A percentile compares a stretch with the other conserved stretches of the same genome.
phyloP scores from a whole-genome alignment of 2,329 filamentous ascomycete species.

The Aspergillus ruber region DNA sequence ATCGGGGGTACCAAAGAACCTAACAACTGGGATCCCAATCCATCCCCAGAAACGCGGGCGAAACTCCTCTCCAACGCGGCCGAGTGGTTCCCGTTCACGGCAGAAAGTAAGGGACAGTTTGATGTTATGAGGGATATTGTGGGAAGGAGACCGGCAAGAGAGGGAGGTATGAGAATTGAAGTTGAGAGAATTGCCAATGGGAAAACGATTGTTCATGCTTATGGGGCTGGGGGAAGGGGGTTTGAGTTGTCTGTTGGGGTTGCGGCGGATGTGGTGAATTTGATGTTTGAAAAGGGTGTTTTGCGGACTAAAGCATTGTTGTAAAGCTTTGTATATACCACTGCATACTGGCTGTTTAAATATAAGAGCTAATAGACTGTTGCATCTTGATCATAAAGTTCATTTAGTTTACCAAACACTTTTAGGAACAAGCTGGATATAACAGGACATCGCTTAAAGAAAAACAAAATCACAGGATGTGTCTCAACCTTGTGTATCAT shows the following conservation, averaged over 20 bases:
- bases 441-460: constrained; percentile 5
- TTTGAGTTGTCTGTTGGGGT: constrained; percentile 58
- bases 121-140: constrained; percentile 43
- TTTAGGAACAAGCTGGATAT: constrained; percentile 20
- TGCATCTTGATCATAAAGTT: constrained; percentile 13
- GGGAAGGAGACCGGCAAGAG: constrained; percentile 39
- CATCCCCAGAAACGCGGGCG: constrained; percentile 43
- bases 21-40: constrained; percentile 48
- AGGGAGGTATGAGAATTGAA: constrained; percentile 48
- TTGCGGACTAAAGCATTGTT: constrained; percentile 17
- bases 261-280: constrained; percentile 43
- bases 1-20: constrained; percentile 62
- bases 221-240: constrained; percentile 56
- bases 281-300: constrained; percentile 29
- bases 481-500: constrained; percentile 15
- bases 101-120: constrained; percentile 30
- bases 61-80: constrained; percentile 41
- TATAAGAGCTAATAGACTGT: background rate
- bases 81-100: constrained; percentile 36
- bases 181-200: constrained; percentile 35
- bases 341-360: background rate
- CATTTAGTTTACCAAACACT: constrained; percentile 23
- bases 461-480: constrained; percentile 20
- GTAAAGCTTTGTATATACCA: constrained; percentile 5
- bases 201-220: constrained; percentile 45